A percentile compares a stretch with the other conserved stretches of the same genome.
These are phyloP conservation scores for Microdochium paspali DNA, from an alignment of 2,329 filamentous ascomycete species.

Conservation along the genomic window DNA sequence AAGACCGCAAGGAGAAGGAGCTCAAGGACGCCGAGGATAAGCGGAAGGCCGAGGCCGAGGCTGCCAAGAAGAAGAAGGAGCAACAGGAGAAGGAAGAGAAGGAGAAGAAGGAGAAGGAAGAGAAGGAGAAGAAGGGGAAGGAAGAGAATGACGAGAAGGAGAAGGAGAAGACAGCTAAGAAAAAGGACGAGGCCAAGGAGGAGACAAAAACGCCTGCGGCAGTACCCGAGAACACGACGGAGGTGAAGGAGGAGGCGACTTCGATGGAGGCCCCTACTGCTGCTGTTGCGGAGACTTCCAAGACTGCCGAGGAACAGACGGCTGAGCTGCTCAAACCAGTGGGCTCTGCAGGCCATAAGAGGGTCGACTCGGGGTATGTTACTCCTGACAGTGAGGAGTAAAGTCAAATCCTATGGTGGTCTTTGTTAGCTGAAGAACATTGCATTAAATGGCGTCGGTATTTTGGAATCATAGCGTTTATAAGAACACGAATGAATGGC, in stretches of 20 bases:
- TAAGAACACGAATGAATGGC: too few species aligned
- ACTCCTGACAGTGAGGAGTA: background rate
- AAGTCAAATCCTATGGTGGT: too few species aligned
- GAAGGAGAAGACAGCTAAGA: constrained; percentile 15
- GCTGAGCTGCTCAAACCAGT: background rate
- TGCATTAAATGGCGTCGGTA: too few species aligned
- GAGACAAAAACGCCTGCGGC: constrained; percentile 8
- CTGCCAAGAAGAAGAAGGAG: constrained; percentile 12
- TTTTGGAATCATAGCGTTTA: background rate
- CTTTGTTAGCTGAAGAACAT: too few species aligned
- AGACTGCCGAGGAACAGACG: background rate
- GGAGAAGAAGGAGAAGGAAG: constrained; percentile 31
- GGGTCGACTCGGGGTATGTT: background rate
- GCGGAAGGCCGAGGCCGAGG: constrained; percentile 13
- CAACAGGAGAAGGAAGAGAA: constrained; percentile 27
- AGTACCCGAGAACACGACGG: constrained; percentile 4
- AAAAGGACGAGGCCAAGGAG: constrained; percentile 4
- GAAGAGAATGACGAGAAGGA: constrained; percentile 25
- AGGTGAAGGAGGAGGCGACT: constrained; percentile 5
- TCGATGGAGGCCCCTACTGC: background rate
- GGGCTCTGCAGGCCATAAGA: background rate
- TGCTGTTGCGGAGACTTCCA: background rate
- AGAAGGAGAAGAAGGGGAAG: constrained; percentile 28
- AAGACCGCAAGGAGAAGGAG: constrained; percentile 25
- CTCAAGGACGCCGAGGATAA: constrained; percentile 21